phyloP scores from a whole-genome alignment of 2,329 filamentous ascomycete species.

The Fusarium multiceps region DNA sequence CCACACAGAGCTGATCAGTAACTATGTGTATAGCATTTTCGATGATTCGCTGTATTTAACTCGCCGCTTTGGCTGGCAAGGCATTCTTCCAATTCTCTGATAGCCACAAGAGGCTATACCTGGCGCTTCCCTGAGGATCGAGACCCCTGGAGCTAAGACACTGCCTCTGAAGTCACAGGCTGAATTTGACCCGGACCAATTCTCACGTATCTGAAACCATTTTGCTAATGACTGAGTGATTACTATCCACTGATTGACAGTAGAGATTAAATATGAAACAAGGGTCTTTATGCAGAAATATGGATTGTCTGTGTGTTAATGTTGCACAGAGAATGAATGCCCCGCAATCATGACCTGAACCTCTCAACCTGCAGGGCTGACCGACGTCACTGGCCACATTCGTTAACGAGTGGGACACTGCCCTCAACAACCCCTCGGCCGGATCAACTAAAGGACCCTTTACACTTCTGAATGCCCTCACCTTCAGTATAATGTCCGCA shows the following conservation, averaged over 20 bases:
- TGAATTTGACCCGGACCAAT: not conserved
- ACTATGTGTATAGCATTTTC: fast-evolving
- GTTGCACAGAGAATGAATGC: not conserved
- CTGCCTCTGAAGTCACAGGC: not conserved
- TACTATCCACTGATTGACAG: not conserved
- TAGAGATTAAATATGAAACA: not conserved
- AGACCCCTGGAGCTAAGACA: conserved; percentile 2
- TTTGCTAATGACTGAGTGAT: not conserved
- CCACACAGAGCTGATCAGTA: not conserved
- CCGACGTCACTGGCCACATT: conserved; percentile 24
- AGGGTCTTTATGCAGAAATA: not conserved
- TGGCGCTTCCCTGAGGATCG: conserved; percentile 5
- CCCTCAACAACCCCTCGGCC: conserved; percentile 8
- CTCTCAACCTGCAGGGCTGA: conserved; percentile 7
- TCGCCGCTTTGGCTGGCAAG: not conserved
- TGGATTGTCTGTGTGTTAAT: not conserved
- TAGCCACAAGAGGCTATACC: not conserved
- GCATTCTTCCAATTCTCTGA: not conserved
- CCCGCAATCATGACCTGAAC: conserved; percentile 24
- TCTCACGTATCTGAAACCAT: conserved; percentile 6
- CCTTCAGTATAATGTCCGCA: conserved; percentile 67
- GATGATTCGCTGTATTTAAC: not conserved
- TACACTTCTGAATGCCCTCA: conserved; percentile 12
- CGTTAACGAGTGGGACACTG: not conserved
- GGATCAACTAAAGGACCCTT: conserved; percentile 9